Base-by-base conservation (phyloP, 306 rosid species). In the Phaseolus lunatus region DNA sequence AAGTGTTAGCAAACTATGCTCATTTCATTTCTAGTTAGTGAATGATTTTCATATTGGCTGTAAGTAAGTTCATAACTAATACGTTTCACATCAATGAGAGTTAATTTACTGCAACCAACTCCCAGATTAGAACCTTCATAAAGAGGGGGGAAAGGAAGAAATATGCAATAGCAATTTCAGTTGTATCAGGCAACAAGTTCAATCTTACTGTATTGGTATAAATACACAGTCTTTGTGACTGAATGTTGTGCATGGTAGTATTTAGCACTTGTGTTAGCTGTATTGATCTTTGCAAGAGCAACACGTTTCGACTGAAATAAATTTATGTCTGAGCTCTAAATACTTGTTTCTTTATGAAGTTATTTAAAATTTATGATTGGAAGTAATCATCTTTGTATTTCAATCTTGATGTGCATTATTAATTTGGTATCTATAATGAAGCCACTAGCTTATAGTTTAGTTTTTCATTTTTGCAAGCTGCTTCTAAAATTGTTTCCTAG, bases 381-480 rank as follows among this genome's bases (percentile, higher is more conserved):
- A 41, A 31, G 75, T 52, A 52, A 49, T 69, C 31, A 74, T 64
- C 48, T 31, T 4, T 6, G 33, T 54, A 12, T 56, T 56, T 68
- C 39, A 68, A 49, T 13, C 29, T 70, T 70, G 33, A 69, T 69
- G 47, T 52, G 7, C 75, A 27, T 70, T 70, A 69, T 69, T 74
- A 49, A 37, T 67, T 52, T 59, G 80, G 73, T 47, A 67, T 18
- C 33, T 67, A 44, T 61, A 37, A 54, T 39, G 83, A 74, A 73
- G 26, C 53, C 26, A 54, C 35, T 73, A 64, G 44, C 62, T 64
- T 7, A 20, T 80, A 67, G 9, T 43, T 74, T 52, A 57, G 27
- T 52, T 71, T 69, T 39, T 67, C 2, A 43, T 49, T 63, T 54
- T 43, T 23, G 26, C 13, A 26, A 20, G 48, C 72, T 29, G 9